These are phyloP conservation scores for Venturia pyrina DNA, from an alignment of 2,329 filamentous ascomycete genomes.

Conservation along the genomic window DNA sequence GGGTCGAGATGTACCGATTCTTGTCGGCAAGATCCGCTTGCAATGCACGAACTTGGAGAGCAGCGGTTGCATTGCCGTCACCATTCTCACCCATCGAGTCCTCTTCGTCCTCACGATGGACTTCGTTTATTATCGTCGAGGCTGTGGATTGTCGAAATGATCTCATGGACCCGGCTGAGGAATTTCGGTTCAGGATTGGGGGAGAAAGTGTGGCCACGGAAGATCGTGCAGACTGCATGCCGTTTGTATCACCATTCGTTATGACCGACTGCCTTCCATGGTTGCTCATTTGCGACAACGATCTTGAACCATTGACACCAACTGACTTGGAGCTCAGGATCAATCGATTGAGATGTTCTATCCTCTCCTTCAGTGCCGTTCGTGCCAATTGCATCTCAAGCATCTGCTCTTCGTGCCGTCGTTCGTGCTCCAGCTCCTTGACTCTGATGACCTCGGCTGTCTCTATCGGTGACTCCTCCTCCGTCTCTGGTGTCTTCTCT, in stretches of 20 bases:
- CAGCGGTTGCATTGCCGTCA: slow-evolving; percentile 71
- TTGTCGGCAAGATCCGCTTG: slow-evolving; percentile 95
- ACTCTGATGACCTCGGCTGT: slow-evolving; percentile 54
- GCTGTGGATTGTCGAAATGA: slow-evolving; percentile 15
- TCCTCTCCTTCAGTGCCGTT: slow-evolving; percentile 91
- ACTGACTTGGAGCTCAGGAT: slow-evolving; percentile 94
- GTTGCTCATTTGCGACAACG: slow-evolving; percentile 30
- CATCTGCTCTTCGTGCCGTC: slow-evolving; percentile 92
- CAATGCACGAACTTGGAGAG: slow-evolving; percentile 80
- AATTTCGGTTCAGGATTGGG: slow-evolving; percentile 17
- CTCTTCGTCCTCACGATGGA: slow-evolving; percentile 32
- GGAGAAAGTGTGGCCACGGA: slow-evolving; percentile 31
- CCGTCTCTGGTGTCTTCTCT: slow-evolving; percentile 36
- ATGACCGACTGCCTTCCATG: slow-evolving; percentile 26
- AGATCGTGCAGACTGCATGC: slow-evolving; percentile 23
- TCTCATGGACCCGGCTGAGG: slow-evolving; percentile 18
- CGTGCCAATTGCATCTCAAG: slow-evolving; percentile 96
- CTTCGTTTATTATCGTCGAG: slow-evolving; percentile 3
- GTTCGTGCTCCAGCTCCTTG: slow-evolving; percentile 65
- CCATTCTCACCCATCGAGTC: slow-evolving; percentile 67
- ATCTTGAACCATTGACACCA: slow-evolving; percentile 62
- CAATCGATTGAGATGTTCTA: slow-evolving; percentile 89
- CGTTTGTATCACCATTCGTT: slow-evolving; percentile 32
- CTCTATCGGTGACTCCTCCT: slow-evolving; percentile 53
- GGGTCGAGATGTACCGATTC: slow-evolving; percentile 87